Base-by-base conservation (phyloP, 208 protist genomes). In the Trypanosoma platydactyli region DNA sequence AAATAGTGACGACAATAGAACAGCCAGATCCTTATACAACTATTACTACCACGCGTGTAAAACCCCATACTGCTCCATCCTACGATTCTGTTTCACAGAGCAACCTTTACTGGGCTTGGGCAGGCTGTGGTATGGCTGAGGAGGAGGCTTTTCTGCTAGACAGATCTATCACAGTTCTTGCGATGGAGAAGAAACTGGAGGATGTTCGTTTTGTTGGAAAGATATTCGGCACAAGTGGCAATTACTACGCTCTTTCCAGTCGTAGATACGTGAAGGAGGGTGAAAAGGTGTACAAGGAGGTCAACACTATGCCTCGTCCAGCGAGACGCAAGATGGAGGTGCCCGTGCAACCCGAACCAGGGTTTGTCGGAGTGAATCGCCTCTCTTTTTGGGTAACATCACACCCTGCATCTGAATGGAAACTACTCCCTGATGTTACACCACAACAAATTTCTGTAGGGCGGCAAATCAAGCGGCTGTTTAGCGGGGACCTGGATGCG, bases 361-460 rank as follows among this genome's bases (percentile, higher is more conserved):
- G 81, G 11, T 94, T 81, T 64, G 81, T 93, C 15, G 94, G 94
- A 2, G 71, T 67, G 20, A 98, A 98, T 68, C 84, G 91, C 25
- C 81, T 94, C 51, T 92, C 92, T 15, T 98, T 92, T 80, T 98
- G 91, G 92, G 92, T 98, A 18, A 86, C 83, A 29, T 84, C 84
- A 0, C 70, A 90, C 38, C 83, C 90, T 20, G 81, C 87, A 4
- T 74, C 78, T 13, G 71, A 70, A 40, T 98, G 92, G 92, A 71
- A 58, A 55, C 58, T 89, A 40, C 82, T 98, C 44, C 94, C 94
- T 3, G 90, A 98, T 73, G 95, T 98, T 6, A 96, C 90, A 5
- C 94, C 95, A n/a, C 78, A 94, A 69, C 92, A 98, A 70, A 95
- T 98, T 66, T 80, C 76, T 52, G 92, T 86, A 4, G 80, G 94